phyloP scores from a whole-genome alignment of 2,329 filamentous ascomycete species.

The Chrysosporium queenslandicum region DNA sequence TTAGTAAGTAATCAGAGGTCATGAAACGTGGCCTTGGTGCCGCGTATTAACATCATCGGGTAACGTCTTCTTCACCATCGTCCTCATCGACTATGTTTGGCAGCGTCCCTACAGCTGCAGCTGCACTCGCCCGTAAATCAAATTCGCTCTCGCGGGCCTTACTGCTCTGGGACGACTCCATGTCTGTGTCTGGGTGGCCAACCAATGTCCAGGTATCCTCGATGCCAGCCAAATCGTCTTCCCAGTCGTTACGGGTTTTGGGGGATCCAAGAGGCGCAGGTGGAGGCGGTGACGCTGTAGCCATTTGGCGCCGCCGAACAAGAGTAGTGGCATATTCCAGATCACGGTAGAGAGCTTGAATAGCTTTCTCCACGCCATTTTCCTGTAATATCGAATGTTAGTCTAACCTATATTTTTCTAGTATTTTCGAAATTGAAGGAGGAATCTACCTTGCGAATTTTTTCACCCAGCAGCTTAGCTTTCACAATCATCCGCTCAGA shows the following conservation, averaged over 20 bases:
- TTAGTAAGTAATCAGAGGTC: background rate
- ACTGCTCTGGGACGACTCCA: constrained; percentile 6
- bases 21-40: background rate
- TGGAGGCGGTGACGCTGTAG: constrained; percentile 17
- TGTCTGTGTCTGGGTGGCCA: constrained; percentile 39
- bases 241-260: constrained; percentile 26
- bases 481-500: constrained; percentile 86
- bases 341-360: constrained; percentile 88
- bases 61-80: constrained; percentile 11
- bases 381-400: constrained; percentile 48
- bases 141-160: constrained; percentile 10
- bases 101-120: constrained; percentile 10
- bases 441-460: constrained; percentile 64
- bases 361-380: constrained; percentile 77
- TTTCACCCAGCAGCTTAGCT: constrained; percentile 68
- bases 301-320: constrained; percentile 51
- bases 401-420: background rate
- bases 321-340: constrained; percentile 83
- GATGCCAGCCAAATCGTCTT: constrained; percentile 51
- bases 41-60: background rate
- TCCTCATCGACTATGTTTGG: constrained; percentile 12
- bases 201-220: constrained; percentile 90
- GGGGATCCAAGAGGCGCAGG: constrained; percentile 26
- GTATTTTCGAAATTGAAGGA: background rate
- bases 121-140: constrained; percentile 8